Evolutionary conservation across 768 basidiomycete species (phyloP).

Genomic region (Leccinum obscurum): DNA sequence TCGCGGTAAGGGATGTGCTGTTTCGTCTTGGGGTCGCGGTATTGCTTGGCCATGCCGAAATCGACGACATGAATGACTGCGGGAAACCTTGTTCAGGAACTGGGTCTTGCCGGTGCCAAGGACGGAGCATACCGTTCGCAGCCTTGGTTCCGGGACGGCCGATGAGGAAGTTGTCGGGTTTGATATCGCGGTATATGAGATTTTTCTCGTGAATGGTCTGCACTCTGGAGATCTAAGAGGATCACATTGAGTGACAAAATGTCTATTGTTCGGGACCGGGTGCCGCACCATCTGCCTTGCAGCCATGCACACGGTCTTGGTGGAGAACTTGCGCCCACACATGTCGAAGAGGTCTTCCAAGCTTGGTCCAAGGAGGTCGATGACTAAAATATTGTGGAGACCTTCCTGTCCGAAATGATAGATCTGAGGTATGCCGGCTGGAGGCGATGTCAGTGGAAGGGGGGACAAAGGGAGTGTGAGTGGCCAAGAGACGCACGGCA

Average conservation of each 20-base stretch:
- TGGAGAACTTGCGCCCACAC: constrained; percentile 96
- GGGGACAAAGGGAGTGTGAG: constrained; percentile 2
- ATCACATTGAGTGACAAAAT: constrained; percentile 6
- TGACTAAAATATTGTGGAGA: constrained; percentile 97
- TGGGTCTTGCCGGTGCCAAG: neutral
- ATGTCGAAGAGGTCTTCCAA: constrained; percentile 98
- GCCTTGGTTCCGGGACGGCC: constrained; percentile 92
- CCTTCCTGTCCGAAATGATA: constrained; percentile 99
- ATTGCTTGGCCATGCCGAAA: constrained; percentile 99
- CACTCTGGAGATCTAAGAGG: constrained; percentile 78
- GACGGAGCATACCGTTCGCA: constrained; percentile 59
- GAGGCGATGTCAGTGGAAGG: constrained; percentile 21
- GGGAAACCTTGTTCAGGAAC: neutral
- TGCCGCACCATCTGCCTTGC: constrained; percentile 89
- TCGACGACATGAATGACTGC: constrained; percentile 92
- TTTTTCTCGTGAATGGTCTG: constrained; percentile 99
- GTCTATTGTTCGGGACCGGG: neutral
- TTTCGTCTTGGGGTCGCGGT: constrained; percentile 98
- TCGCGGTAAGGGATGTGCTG: constrained; percentile 99
- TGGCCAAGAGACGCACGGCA: constrained; percentile 64
- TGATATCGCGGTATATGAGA: constrained; percentile 99
- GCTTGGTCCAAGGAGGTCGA: constrained; percentile 95
- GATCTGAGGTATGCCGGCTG: constrained; percentile 97
- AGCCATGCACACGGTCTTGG: constrained; percentile 99
- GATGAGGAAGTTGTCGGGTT: constrained; percentile 98